Evolutionary conservation across 371 early-diverging fungal species (phyloP).

Genomic region (Mortierella sp.): DNA sequence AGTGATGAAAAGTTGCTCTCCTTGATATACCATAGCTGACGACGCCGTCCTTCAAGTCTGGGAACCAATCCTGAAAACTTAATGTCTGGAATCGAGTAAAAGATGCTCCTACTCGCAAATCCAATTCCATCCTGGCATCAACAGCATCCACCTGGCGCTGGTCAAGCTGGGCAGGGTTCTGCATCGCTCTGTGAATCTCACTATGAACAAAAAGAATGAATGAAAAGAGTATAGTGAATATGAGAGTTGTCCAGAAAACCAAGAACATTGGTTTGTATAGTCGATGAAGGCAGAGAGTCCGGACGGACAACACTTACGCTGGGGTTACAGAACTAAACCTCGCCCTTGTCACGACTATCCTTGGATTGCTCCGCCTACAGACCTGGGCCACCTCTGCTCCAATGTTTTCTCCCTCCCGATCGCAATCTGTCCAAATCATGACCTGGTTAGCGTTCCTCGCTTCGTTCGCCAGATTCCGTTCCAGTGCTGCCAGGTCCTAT

Average conservation of each 20-base stretch:
- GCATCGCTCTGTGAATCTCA: constrained; percentile 89
- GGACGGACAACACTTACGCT: constrained; percentile 55
- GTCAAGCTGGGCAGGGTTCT: constrained; percentile 79
- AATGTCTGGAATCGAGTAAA: constrained; percentile 98
- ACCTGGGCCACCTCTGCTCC: constrained; percentile 88
- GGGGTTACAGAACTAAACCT: constrained; percentile 86
- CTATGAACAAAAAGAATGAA: constrained; percentile 35
- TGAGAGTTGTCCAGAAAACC: not conserved
- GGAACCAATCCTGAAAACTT: constrained; percentile 65
- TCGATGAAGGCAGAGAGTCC: not conserved
- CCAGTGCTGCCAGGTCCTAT: constrained; percentile 66
- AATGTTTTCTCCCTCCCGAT: constrained; percentile 99
- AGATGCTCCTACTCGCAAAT: constrained; percentile 96
- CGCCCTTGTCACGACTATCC: constrained; percentile 81
- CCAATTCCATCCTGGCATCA: constrained; percentile 93
- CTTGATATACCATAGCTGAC: constrained; percentile 88
- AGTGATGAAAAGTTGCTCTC: not conserved
- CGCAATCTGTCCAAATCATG: constrained; percentile 99
- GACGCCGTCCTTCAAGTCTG: constrained; percentile 65
- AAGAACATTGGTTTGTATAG: no score
- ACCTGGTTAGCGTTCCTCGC: constrained; percentile 75
- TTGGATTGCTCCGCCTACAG: constrained; percentile 73
- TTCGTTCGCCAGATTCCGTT: constrained; percentile 74
- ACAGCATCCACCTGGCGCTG: constrained; percentile 91
- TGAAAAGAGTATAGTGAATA: not conserved